phyloP scores from a whole-genome alignment of 108 stramenopile genomes.

The Conticribra weissflogii region DNA sequence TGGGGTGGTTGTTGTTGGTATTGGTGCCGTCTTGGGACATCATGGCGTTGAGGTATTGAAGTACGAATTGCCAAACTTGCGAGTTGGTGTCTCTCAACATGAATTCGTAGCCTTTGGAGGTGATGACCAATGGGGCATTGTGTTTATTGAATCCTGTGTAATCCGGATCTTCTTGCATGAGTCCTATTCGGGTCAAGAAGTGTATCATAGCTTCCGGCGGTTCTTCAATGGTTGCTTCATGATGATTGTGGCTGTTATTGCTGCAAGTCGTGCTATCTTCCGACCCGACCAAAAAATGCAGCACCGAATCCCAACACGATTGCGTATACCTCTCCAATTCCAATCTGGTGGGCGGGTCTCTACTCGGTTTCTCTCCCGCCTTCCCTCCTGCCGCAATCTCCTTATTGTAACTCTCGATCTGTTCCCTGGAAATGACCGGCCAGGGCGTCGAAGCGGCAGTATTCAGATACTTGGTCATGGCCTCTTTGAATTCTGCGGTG shows the following conservation, averaged over 20 bases:
- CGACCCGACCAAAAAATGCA: conserved; percentile 86
- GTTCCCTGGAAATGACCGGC: conserved; percentile 37
- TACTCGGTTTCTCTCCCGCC: conserved; percentile 35
- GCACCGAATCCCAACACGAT: conserved; percentile 79
- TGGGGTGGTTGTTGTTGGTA: too few relatives aligned
- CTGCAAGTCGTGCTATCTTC: too few relatives aligned
- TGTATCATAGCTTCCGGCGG: conserved; percentile 70
- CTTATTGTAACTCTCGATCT: conserved; percentile 25
- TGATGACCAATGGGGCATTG: conserved; percentile 82
- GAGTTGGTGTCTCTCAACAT: conserved; percentile 80
- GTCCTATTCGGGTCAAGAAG: conserved; percentile 72
- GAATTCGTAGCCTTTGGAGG: conserved; percentile 86
- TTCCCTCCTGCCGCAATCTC: conserved; percentile 5
- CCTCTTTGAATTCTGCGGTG: conserved; percentile 37
- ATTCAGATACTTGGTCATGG: conserved; percentile 36
- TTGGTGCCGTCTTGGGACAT: conserved; percentile 40
- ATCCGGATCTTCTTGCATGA: conserved; percentile 87
- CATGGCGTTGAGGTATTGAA: conserved; percentile 69
- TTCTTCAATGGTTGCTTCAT: conserved; percentile 44
- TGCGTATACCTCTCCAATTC: conserved; percentile 84
- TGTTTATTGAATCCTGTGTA: conserved; percentile 54
- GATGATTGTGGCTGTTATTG: too few relatives aligned
- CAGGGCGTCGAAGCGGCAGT: conserved; percentile 44
- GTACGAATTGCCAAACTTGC: conserved; percentile 87
- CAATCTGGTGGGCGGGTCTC: conserved; percentile 57